Conservation (phyloP, 371 early-diverging fungal genomes). For the Basidiobolus heterosporus region DNA sequence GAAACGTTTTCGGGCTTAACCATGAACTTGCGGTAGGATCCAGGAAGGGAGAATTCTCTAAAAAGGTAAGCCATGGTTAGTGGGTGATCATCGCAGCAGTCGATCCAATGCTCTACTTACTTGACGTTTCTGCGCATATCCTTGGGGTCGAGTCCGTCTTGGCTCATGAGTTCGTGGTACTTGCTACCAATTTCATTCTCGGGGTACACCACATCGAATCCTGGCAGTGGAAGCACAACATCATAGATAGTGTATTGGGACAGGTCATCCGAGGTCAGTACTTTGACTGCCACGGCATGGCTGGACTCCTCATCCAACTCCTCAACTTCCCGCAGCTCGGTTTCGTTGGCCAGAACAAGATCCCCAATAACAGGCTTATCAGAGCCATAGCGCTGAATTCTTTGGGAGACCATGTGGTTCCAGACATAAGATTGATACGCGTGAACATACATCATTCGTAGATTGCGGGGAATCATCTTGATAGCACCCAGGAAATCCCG, state of each 20-base stretch:
- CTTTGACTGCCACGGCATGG: slow-evolving; percentile 1
- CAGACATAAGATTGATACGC: slow-evolving; percentile 94
- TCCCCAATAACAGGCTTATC: slow-evolving; percentile 67
- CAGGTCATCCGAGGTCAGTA: slow-evolving; percentile 50
- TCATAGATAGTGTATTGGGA: slow-evolving; percentile 57
- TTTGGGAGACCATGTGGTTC: slow-evolving; percentile 74
- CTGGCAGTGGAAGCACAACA: slow-evolving; percentile 84
- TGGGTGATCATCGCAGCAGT: too few relatives aligned
- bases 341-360: slow-evolving; percentile 37
- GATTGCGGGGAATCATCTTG: slow-evolving; percentile 61
- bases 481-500: slow-evolving; percentile 43
- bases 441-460: slow-evolving; percentile 87
- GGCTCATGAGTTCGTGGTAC: slow-evolving; percentile 53
- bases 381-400: slow-evolving; percentile 52
- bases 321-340: slow-evolving; percentile 2
- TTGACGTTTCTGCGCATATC: slow-evolving; percentile 24
- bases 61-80: not conserved
- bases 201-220: slow-evolving; percentile 63
- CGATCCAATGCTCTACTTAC: too few relatives aligned
- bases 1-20: slow-evolving; percentile 21
- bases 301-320: slow-evolving; percentile 8
- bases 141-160: slow-evolving; percentile 38
- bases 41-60: slow-evolving; percentile 42
- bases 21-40: slow-evolving; percentile 59
- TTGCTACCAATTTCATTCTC: slow-evolving; percentile 41